A percentile compares a stretch with the other conserved stretches of the same genome.
These are phyloP conservation scores for Trichoderma aggressivum DNA, from an alignment of 2,329 filamentous ascomycete genomes.

Conservation along the genomic window DNA sequence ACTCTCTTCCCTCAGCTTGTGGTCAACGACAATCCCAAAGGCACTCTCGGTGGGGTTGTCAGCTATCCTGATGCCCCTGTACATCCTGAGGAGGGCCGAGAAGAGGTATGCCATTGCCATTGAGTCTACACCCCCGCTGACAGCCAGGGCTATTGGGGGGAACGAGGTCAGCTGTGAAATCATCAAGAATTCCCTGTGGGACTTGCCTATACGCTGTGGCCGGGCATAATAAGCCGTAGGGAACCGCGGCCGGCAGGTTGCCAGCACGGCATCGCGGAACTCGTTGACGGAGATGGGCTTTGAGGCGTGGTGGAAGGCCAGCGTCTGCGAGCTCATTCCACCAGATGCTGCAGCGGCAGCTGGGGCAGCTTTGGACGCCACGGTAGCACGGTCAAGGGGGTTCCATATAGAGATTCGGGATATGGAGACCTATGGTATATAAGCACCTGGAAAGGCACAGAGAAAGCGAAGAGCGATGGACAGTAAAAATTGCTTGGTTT, in stretches of 20 bases:
- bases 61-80: conserved; percentile 38
- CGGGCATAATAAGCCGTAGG: conserved; percentile 35
- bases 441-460: not conserved
- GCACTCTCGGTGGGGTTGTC: conserved; percentile 45
- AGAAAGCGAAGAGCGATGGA: not conserved
- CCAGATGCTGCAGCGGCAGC: conserved; percentile 18
- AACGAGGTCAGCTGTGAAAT: not conserved
- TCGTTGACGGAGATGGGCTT: conserved; percentile 38
- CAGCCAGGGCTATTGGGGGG: conserved; percentile 60
- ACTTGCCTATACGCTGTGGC: conserved; percentile 42
- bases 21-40: conserved; percentile 54
- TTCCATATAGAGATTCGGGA: conserved; percentile 4
- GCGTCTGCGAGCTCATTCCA: conserved; percentile 36
- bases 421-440: not conserved
- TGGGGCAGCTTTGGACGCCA: conserved; percentile 13
- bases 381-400: conserved; percentile 7
- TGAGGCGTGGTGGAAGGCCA: conserved; percentile 37
- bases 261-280: conserved; percentile 47
- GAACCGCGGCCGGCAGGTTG: conserved; percentile 50
- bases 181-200: not conserved
- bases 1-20: conserved; percentile 53
- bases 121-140: conserved; percentile 95
- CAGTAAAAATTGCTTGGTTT: not conserved
- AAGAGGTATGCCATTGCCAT: conserved; percentile 87
- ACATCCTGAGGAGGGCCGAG: conserved; percentile 40